phyloP scores from a whole-genome alignment of 768 basidiomycete species.

The Macrolepiota fuliginosa region DNA sequence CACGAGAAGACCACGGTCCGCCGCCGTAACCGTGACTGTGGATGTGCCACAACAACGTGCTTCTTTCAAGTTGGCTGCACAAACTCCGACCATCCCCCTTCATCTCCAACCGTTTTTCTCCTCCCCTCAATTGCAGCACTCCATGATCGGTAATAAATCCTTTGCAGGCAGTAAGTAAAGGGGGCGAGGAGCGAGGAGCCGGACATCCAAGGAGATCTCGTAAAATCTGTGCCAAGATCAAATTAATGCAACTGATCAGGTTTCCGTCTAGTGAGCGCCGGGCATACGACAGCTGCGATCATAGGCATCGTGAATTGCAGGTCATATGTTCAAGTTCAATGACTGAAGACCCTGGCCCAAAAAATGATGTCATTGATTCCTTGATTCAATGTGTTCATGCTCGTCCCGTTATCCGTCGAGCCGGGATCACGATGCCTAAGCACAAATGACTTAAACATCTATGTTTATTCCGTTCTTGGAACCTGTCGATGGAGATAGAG shows the following conservation, averaged over 20 bases:
- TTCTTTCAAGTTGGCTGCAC: not conserved
- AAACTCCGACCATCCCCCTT: not conserved
- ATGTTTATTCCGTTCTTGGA: not conserved
- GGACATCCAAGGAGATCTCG: not conserved
- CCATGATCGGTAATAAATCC: not conserved
- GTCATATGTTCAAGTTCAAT: not conserved
- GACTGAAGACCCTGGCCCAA: not conserved
- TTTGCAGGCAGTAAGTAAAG: not conserved
- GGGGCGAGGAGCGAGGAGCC: not conserved
- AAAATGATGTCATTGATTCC: not conserved
- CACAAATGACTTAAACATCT: too few relatives aligned
- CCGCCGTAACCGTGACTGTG: not conserved
- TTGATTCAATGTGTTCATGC: not conserved
- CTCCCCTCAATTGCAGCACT: not conserved
- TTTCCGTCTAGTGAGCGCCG: not conserved
- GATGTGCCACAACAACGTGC: slow-evolving; percentile 1
- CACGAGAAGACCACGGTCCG: slow-evolving; percentile 9
- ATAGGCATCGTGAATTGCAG: not conserved
- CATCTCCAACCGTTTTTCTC: not conserved
- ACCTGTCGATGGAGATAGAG: not conserved
- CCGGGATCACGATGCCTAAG: too few relatives aligned
- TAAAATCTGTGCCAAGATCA: not conserved
- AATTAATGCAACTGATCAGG: not conserved
- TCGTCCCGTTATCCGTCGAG: too few relatives aligned
- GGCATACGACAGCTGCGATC: not conserved